phyloP scores from a whole-genome alignment of 2,329 filamentous ascomycete species.

The Arthrobotrys iridis region DNA sequence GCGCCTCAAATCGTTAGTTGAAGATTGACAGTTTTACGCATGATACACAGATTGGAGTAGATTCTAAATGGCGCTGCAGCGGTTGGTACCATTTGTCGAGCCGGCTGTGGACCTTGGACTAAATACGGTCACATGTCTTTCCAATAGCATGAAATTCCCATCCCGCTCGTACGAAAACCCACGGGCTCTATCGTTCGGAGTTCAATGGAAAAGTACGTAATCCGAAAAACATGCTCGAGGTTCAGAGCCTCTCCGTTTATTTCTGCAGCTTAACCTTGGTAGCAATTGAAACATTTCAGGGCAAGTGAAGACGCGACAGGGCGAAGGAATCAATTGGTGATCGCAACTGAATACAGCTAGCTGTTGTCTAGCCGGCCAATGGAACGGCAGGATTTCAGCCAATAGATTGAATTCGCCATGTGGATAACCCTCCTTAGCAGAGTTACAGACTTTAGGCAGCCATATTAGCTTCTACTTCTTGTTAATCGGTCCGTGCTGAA shows the following conservation, averaged over 20 bases:
- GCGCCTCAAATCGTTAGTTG: not conserved
- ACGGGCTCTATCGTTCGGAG: not conserved
- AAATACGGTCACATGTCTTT: constrained; percentile 16
- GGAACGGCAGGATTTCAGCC: constrained; percentile 5
- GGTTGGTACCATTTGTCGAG: not conserved
- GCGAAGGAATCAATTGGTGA: constrained; percentile 17
- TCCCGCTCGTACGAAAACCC: constrained; percentile 1
- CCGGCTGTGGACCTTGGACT: constrained; percentile 8
- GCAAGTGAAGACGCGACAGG: constrained; percentile 16
- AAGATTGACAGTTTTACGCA: not conserved
- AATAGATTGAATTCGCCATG: constrained; percentile 35
- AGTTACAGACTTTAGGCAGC: constrained; percentile 36
- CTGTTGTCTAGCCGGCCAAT: constrained; percentile 6
- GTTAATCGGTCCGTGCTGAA: constrained; percentile 34
- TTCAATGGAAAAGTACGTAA: constrained; percentile 1
- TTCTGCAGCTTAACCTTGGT: constrained; percentile 17
- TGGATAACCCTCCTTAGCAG: constrained; percentile 24
- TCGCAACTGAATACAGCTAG: constrained; percentile 25
- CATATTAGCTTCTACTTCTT: constrained; percentile 18
- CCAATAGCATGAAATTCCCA: not conserved
- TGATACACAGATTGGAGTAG: not conserved
- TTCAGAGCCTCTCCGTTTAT: not conserved
- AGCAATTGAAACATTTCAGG: constrained; percentile 30
- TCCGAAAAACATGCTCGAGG: not conserved
- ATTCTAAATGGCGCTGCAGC: not conserved